Evolutionary conservation across 1,284 basidiomycete species (phyloP), one percentile per base, ranked within the genome.

Genomic region (Apiotrichum gamsii): DNA sequence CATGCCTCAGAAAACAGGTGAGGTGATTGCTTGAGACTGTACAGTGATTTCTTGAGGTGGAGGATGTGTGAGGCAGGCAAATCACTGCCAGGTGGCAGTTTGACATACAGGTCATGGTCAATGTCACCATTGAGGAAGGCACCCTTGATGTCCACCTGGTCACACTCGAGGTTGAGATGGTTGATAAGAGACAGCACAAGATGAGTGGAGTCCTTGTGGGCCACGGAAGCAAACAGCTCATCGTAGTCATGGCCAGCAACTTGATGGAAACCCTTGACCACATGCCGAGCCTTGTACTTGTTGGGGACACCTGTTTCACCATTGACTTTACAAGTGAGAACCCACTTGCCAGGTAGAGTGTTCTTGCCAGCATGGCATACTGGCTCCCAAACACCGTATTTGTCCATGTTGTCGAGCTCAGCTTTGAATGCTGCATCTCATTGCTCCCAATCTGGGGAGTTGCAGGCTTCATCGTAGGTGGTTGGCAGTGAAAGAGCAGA

Each of bases 71-170:
- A 19, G 5, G 35, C 11, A 0, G 52, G 42, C 11, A 54, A 51
- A 33, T 50, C 29, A 25, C 36, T 51, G 5, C 57, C 59, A 38
- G 59, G 55, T 31, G 57, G 52, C 18, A 57, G 49, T 24, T 50
- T 38, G 21, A 56, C 10, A 35, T 52, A 57, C 15, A 56, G 51
- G 6, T n/a, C 21, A 4, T 54, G 43, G 8, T 53, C 43, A 5
- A 57, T 21, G 18, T 53, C 46, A 6, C 52, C 54, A 42, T 57
- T 49, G 13, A 37, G 21, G 21, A 37, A 37, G 9, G 35, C 35
- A 24, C 51, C 58, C 14, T 45, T 52, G 49, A 62, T 60, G 44
- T 62, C 58, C 19, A 60, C 56, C 45, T 59, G 58, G 39, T 59
- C 54, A 39, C 57, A 62, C 11, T 59, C 50, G 1, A 63, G 38